Evolutionary conservation across 805 yeast species (phyloP), one percentile per base, ranked within the genome.

Genomic region (Sugiyamaella boreocaroliniensis): DNA sequence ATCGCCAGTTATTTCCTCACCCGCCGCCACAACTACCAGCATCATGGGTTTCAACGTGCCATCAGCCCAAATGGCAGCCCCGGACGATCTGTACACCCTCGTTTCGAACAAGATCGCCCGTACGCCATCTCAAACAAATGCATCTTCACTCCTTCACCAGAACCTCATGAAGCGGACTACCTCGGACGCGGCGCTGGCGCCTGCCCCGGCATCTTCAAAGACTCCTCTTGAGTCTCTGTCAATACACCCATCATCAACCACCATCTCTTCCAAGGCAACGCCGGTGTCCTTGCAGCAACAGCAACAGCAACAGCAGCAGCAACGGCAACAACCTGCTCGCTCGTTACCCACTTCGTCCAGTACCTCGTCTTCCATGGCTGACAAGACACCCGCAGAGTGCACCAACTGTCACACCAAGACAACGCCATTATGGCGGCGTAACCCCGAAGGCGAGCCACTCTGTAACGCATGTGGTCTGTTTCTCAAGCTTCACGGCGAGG

Each of bases 391-490:
- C 14, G 49, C 52, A 11, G 73, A 71, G 53, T 90, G 97, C 69
- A 83, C 90, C 8, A 92, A 92, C 69, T 92, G 99, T 69, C 85
- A 85, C 64, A 92, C 99, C 0, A 81, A 79, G 58, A 90, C 95
- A 32, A 92, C 99, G 0, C 99, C 99, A 0, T 70, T 92, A 29
- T 92, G 99, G 99, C 74, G 99, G 62, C 76, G 97, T 52, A 89
- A 90, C 60, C 89, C 96, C 0, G 89, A 88, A 58, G 98, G 98
- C 1, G 87, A 89, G 68, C 95, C 97, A 0, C 71, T 92, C 54
- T 92, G 99, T 71, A 92, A 92, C 67, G 99, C 99, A 0, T 92
- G 99, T 72, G 99, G 99, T 0, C 72, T 92, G 55, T 92, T 92
- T 63, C 76, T 89, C 66, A 92, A 92, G 69, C 72, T 92, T 40